Evolutionary conservation across 2,329 filamentous ascomycete genomes (phyloP).

Genomic region (Beauveria rudraprayagi): DNA sequence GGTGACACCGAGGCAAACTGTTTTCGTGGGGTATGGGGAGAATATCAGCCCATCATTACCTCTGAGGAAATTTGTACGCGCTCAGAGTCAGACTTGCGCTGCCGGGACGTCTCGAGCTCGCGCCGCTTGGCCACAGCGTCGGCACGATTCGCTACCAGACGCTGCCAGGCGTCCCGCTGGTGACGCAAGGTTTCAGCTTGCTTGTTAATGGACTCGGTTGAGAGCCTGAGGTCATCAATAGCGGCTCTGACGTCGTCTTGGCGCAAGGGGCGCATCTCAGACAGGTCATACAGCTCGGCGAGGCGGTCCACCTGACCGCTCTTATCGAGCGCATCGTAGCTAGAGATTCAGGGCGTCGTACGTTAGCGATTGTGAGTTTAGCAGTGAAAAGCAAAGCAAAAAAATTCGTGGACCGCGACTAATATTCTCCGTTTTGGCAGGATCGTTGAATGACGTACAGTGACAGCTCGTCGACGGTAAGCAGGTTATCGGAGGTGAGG

Average conservation of each 20-base stretch:
- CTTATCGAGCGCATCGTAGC: slow-evolving; percentile 42
- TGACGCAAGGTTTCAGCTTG: slow-evolving; percentile 54
- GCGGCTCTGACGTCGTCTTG: slow-evolving; percentile 55
- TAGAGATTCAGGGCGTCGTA: slow-evolving; percentile 19
- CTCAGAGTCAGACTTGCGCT: slow-evolving; percentile 27
- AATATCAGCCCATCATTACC: slow-evolving; percentile 22
- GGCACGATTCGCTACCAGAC: slow-evolving; percentile 35
- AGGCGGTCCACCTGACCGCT: slow-evolving; percentile 41
- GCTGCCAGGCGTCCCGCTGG: slow-evolving; percentile 53
- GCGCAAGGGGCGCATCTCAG: slow-evolving; percentile 40
- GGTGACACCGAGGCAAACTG: not conserved
- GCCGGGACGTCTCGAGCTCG: slow-evolving; percentile 21
- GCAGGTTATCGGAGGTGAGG: slow-evolving; percentile 41
- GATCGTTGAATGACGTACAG: slow-evolving; percentile 31
- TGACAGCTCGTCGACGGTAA: slow-evolving; percentile 46
- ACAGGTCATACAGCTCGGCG: slow-evolving; percentile 36
- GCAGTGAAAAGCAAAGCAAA: not conserved
- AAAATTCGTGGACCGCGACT: not conserved
- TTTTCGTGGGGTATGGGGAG: not conserved
- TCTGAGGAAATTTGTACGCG: slow-evolving; percentile 33
- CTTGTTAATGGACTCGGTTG: slow-evolving; percentile 55
- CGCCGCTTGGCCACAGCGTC: slow-evolving; percentile 23
- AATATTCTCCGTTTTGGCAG: too few relatives aligned
- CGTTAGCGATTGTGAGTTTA: slow-evolving; percentile 12
- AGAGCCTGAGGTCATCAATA: slow-evolving; percentile 54